phyloP scores from a whole-genome alignment of 768 basidiomycete species.

The Suillus paluster region DNA sequence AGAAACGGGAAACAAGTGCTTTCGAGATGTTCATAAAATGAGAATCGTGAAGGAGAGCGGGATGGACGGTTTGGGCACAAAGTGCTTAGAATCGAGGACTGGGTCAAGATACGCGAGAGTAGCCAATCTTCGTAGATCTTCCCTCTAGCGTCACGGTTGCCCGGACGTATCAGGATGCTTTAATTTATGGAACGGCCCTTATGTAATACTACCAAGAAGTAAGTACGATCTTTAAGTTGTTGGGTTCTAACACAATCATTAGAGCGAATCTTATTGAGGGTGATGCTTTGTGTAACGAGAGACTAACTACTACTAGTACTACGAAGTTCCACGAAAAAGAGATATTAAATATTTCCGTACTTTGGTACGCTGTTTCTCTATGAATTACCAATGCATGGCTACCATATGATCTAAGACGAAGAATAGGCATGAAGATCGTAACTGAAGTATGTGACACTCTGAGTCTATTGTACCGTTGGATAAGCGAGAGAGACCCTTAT shows the following conservation, averaged over 20 bases:
- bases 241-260: too few relatives aligned
- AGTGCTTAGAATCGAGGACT: slow-evolving; percentile 31
- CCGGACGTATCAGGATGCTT: too few relatives aligned
- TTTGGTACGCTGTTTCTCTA: not conserved
- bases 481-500: not conserved
- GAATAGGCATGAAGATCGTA: not conserved
- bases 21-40: slow-evolving; percentile 27
- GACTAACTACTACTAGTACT: not conserved
- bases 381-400: not conserved
- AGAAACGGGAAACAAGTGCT: slow-evolving; percentile 25
- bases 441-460: not conserved
- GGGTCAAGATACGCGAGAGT: slow-evolving; percentile 11
- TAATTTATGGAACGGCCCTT: too few relatives aligned
- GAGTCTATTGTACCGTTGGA: not conserved
- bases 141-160: too few relatives aligned
- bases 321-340: not conserved
- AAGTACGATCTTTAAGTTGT: too few relatives aligned
- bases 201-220: too few relatives aligned
- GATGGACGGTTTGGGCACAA: slow-evolving; percentile 32
- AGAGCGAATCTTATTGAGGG: not conserved
- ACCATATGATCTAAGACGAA: not conserved
- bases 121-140: too few relatives aligned
- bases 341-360: not conserved
- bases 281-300: not conserved
- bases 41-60: slow-evolving; percentile 26